A percentile compares a stretch with the other conserved stretches of the same genome.
Conservation (phyloP, 306 rosid genomes). For the Ormosia semicastrata region DNA sequence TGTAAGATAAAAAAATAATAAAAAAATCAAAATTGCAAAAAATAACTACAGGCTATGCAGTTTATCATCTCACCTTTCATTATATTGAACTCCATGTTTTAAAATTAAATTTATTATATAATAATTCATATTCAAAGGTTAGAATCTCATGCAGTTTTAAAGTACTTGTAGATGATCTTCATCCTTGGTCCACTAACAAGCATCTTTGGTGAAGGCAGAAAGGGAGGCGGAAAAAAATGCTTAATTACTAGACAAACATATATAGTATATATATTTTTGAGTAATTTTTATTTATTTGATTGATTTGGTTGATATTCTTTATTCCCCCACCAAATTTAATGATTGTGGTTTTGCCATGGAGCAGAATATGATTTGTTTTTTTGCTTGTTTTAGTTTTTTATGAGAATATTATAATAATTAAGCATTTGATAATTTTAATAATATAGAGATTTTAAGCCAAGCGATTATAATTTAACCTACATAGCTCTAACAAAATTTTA, state of each 20-base stretch:
- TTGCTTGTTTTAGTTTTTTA: neutral
- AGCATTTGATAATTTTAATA: neutral
- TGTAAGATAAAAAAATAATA: too few relatives aligned
- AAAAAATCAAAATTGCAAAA: too few relatives aligned
- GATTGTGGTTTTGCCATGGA: neutral
- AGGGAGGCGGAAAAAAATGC: neutral
- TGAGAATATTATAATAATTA: neutral
- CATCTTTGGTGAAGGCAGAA: neutral
- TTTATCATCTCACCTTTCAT: too few relatives aligned
- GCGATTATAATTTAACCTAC: neutral
- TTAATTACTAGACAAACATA: neutral
- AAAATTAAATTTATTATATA: too few relatives aligned
- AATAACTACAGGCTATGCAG: too few relatives aligned
- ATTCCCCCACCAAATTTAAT: slow-evolving; percentile 15
- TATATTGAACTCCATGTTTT: too few relatives aligned
- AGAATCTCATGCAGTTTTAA: too few relatives aligned
- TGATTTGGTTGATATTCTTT: slow-evolving; percentile 9
- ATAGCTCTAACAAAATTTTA: neutral
- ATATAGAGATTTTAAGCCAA: neutral
- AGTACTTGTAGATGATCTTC: too few relatives aligned
- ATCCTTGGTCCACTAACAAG: neutral
- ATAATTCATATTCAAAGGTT: too few relatives aligned
- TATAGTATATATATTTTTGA: neutral
- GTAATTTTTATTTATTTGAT: neutral
- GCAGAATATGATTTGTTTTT: neutral